Base-by-base conservation (phyloP, 2,329 filamentous ascomycete species). In the Pochonia chlamydosporia region DNA sequence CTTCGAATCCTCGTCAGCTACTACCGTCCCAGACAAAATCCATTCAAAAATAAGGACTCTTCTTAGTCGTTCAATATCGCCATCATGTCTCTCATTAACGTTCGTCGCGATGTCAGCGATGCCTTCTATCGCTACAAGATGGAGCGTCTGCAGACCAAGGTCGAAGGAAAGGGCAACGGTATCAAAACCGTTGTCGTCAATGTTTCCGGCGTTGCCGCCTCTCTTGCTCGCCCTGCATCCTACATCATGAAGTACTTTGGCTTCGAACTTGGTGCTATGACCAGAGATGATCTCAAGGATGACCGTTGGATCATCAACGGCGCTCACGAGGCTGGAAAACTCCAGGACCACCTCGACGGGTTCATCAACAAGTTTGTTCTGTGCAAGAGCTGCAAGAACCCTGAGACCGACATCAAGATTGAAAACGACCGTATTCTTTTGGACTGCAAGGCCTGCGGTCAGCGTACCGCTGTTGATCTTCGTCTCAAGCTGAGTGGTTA, bases 81-180 rank as follows among this genome's bases (percentile, higher is more conserved):
- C 82, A 90, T 62, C 73, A 97, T 97, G 93, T 85, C 89, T 81
- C 91, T 89, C 76, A 79, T 99, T 82, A 99, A 99, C 75, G 91
- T 97, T 74, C 91, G 91, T 73, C 89, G 89, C 73, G 92, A 97
- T 87, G 86, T 96, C 76, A 86, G 85, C 78, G 93, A 99, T 76
- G 87, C 87, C 74, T 99, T 96, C 84, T 99, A 99, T 78, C 93
- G 93, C 71, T 99, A 99, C 85, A 99, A 99, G 84, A 99, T 99
- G 93, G 93, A 97, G 77, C 86, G 84, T 62, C 78, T 99, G 67
- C 89, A 95, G 79, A 96, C 93, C 70, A 99, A 99, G 81, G 95
- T 99, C 62, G 93, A 99, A 76, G 93, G 93, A 74, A 99, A 99
- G 75, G 93, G 93, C 59, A 99, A 99, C 76, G 93, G 93, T 66